A percentile compares a stretch with the other conserved stretches of the same genome.
phyloP scores from a whole-genome alignment of 768 basidiomycete species.

The Crepidotus variabilis region DNA sequence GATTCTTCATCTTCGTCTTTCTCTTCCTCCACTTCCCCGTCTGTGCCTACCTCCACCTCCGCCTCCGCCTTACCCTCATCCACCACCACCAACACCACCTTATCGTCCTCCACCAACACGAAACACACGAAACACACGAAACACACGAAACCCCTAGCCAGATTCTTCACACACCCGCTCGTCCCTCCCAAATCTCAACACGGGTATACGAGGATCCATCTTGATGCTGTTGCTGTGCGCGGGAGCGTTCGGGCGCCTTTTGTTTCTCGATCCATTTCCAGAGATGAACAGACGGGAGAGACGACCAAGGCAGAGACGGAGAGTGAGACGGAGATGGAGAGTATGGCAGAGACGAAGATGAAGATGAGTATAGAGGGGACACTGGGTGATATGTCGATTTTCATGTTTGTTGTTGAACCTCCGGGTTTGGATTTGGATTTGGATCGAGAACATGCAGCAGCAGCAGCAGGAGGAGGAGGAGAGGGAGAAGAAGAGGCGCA shows the following conservation, averaged over 20 bases:
- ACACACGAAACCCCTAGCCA: too few relatives aligned
- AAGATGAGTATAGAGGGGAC: slow-evolving; percentile 7
- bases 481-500: too few relatives aligned
- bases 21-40: too few relatives aligned
- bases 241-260: slow-evolving; percentile 4
- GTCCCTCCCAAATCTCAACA: slow-evolving; percentile 42
- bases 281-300: too few relatives aligned
- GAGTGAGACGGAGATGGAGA: neutral
- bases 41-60: too few relatives aligned
- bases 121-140: too few relatives aligned
- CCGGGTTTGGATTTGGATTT: neutral
- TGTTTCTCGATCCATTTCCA: too few relatives aligned
- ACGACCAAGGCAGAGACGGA: too few relatives aligned
- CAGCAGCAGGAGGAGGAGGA: neutral
- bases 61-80: too few relatives aligned
- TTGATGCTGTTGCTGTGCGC: slow-evolving; percentile 36
- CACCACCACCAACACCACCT: neutral
- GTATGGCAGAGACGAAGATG: neutral
- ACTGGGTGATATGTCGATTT: slow-evolving; percentile 52
- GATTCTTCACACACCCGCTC: neutral
- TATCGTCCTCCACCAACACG: too few relatives aligned
- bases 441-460: neutral
- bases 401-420: slow-evolving; percentile 36
- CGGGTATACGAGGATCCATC: slow-evolving; percentile 51
- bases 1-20: slow-evolving; percentile 7